Percentiles rank a stretch among this genome's conserved stretches.
phyloP scores from a whole-genome alignment of 2,329 filamentous ascomycete species.

The Ophiostoma pallidulum region DNA sequence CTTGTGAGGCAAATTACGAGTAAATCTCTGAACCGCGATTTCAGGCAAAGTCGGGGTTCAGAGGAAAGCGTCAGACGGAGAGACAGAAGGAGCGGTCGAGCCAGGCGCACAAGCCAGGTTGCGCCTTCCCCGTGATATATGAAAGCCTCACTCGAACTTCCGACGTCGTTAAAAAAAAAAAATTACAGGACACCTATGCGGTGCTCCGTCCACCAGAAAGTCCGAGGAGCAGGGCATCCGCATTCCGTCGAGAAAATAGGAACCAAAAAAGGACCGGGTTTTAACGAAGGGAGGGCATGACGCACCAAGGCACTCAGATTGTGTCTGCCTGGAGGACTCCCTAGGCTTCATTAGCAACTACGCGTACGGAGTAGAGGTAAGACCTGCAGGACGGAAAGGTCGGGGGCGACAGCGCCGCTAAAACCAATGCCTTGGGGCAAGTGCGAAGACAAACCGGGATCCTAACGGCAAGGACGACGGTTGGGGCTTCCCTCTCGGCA shows the following conservation, averaged over 20 bases:
- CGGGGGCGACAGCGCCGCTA: constrained; percentile 10
- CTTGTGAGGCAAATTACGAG: not conserved
- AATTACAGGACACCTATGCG: not conserved
- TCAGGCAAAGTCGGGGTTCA: too few relatives aligned
- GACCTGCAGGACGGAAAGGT: constrained; percentile 12
- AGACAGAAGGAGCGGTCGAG: not conserved
- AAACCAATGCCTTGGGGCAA: constrained; percentile 6
- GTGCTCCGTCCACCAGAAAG: too few relatives aligned
- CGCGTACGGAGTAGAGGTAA: too few relatives aligned
- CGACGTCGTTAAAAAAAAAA: too few relatives aligned
- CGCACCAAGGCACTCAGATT: constrained; percentile 2
- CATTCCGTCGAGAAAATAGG: not conserved
- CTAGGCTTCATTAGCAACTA: too few relatives aligned
- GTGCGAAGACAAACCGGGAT: constrained; percentile 13
- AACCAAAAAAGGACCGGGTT: not conserved
- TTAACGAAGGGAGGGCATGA: not conserved
- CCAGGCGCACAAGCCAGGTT: not conserved
- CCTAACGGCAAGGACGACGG: not conserved
- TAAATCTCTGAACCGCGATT: not conserved
- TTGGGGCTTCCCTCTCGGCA: not conserved
- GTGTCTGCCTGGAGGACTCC: constrained; percentile 11
- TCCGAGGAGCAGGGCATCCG: not conserved
- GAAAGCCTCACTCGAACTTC: too few relatives aligned
- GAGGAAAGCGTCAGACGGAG: not conserved
- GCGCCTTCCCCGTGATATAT: not conserved